These are phyloP conservation scores for Euphrasia arctica DNA, from an alignment of 305 asterid genomes.

Conservation along the genomic window DNA sequence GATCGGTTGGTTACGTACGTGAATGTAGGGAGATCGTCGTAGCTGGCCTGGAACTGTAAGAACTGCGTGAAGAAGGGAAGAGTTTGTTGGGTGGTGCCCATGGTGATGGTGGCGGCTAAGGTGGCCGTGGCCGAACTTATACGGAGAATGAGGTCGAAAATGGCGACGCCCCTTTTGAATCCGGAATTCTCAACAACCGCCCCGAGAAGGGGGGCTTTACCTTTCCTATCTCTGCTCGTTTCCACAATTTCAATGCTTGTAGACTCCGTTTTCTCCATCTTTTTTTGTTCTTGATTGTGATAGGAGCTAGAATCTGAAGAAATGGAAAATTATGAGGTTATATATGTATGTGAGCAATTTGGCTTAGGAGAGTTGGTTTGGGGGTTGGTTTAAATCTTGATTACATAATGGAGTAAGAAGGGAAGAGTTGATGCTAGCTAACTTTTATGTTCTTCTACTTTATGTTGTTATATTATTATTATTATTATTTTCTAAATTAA, in stretches of 20 bases:
- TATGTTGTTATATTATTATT: too few species aligned
- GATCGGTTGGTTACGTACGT: conserved; percentile 20
- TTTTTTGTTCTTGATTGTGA: conserved; percentile 11
- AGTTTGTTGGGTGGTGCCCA: conserved; percentile 43
- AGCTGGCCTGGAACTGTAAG: conserved; percentile 47
- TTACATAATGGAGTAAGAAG: conserved; percentile 21
- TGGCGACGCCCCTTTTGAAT: conserved; percentile 30
- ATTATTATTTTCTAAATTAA: too few species aligned
- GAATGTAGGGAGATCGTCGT: conserved; percentile 49
- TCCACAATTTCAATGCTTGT: conserved; percentile 32
- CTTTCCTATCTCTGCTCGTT: conserved; percentile 36
- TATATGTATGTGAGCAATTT: not conserved
- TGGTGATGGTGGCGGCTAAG: conserved; percentile 38
- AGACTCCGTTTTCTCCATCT: conserved; percentile 35
- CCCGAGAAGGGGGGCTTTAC: conserved; percentile 34
- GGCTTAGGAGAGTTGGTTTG: conserved; percentile 7
- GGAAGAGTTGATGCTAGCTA: conserved; percentile 28
- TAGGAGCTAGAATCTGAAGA: not conserved
- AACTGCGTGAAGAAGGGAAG: conserved; percentile 52
- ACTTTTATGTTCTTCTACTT: not conserved
- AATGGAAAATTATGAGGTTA: not conserved
- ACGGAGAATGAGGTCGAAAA: conserved; percentile 38
- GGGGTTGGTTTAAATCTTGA: not conserved
- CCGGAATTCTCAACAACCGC: conserved; percentile 19
- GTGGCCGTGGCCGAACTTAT: conserved; percentile 34